phyloP scores from a whole-genome alignment of 306 rosid species.

The Cucumis cinereus region DNA sequence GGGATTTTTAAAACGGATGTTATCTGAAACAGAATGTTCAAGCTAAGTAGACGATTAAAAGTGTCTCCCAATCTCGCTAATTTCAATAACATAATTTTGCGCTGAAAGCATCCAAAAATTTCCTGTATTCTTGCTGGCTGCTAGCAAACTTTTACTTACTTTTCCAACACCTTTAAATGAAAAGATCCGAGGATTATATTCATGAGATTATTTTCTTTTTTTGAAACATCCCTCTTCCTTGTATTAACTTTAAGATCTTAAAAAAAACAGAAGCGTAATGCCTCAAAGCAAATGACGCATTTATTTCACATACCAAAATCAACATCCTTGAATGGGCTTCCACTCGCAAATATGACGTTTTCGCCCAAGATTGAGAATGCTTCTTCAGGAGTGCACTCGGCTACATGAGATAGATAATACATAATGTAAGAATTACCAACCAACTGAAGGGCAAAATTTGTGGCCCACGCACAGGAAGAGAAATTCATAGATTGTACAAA shows the following conservation, averaged over 20 bases:
- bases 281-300: neutral
- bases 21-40: neutral
- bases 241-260: neutral
- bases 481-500: neutral
- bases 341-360: slow-evolving; percentile 86
- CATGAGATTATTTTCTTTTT: neutral
- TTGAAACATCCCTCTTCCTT: neutral
- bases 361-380: slow-evolving; percentile 91
- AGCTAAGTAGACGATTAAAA: neutral
- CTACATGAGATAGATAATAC: slow-evolving; percentile 20
- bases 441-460: neutral
- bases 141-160: neutral
- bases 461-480: neutral
- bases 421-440: neutral
- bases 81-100: neutral
- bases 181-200: neutral
- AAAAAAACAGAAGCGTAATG: neutral
- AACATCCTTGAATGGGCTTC: slow-evolving; percentile 91
- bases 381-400: slow-evolving; percentile 95
- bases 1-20: neutral
- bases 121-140: neutral
- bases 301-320: slow-evolving; percentile 56
- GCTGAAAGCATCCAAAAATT: neutral
- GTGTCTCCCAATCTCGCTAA: neutral
- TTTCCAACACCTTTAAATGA: neutral